phyloP scores from a whole-genome alignment of 805 yeast genomes.

The Wickerhamomyces pijperi region DNA sequence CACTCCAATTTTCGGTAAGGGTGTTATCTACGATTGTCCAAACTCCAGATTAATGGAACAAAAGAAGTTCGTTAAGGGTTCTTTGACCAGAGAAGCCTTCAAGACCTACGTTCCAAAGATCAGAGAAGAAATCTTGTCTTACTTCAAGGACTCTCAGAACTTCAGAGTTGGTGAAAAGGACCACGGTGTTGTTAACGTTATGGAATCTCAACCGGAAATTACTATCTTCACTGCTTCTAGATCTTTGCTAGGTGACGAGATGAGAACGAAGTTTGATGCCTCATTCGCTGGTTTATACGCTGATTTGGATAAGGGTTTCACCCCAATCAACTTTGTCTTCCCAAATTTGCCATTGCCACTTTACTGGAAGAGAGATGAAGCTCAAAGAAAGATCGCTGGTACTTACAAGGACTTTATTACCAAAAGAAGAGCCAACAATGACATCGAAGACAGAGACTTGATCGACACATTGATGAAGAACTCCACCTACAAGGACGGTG shows the following conservation, averaged over 20 bases:
- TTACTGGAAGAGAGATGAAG: constrained; percentile 76
- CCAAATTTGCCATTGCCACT: constrained; percentile 85
- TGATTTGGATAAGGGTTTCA: constrained; percentile 94
- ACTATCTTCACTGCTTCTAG: constrained; percentile 95
- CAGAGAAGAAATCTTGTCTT: constrained; percentile 61
- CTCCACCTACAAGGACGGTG: constrained; percentile 88
- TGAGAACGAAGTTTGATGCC: constrained; percentile 72
- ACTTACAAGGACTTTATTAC: constrained; percentile 75
- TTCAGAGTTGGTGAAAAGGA: constrained; percentile 31
- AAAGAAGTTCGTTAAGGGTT: constrained; percentile 89
- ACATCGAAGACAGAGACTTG: constrained; percentile 76
- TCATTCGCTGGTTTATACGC: constrained; percentile 77
- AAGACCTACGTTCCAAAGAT: constrained; percentile 80
- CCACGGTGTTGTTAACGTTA: constrained; percentile 50
- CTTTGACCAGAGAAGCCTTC: constrained; percentile 79
- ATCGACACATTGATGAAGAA: constrained; percentile 77
- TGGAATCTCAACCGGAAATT: constrained; percentile 85
- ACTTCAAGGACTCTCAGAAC: constrained; percentile 41
- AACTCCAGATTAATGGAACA: constrained; percentile 94
- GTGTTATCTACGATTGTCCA: constrained; percentile 95
- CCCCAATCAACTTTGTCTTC: constrained; percentile 92
- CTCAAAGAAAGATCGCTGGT: constrained; percentile 69
- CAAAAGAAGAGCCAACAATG: constrained; percentile 65
- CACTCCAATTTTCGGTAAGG: constrained; percentile 98
- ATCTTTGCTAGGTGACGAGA: constrained; percentile 81